Evolutionary conservation across 2,329 filamentous ascomycete genomes (phyloP), one percentile per base, ranked within the genome.

Genomic region (Penicillium sp.): DNA sequence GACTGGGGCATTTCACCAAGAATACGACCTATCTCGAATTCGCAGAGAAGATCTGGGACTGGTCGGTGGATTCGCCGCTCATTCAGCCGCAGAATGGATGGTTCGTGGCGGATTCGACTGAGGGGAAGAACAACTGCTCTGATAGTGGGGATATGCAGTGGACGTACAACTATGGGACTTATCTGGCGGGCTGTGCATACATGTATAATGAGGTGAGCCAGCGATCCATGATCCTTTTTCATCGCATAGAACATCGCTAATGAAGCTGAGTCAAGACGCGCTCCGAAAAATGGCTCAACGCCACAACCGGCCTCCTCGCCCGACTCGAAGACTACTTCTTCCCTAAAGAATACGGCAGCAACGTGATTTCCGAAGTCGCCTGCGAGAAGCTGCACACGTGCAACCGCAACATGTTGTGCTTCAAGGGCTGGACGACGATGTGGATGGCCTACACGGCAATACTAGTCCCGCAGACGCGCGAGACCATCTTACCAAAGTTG

Each of bases 11-110:
- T n/a, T 93, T 91, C 78, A 95, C 92, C 0, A 86, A 87, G 51
- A 93, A 95, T 77, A 71, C 84, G 61, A 93, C 90, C 0, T 96
- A 95, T 71, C 82, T 85, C 8, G 84, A 90, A 13, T 92, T 89
- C 90, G 91, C 91, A 0, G 82, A 86, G 64, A 88, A 83, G 72
- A 81, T 89, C 41, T 85, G 82, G 78, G 80, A 85, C 66, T 87
- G 85, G 85, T 80, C 79, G 38, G 69, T 70, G 7, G 71, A 69
- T 30, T 76, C 83, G 19, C 82, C 83, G 5, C 72, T 86, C 21
- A 79, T 85, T 57, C 78, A 77, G 59, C 72, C 74, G 17, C 73
- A 70, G 3, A 83, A 41, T 11, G 35, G 84, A 63, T 65, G 63
- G 63, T 46, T 35, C n/a, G 52, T 65, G 6, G 63, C 63, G 6